Evolutionary conservation across 139 green algal species (phyloP), one percentile per base, ranked within the genome.

Genomic region (Spirogloea muscicola): DNA sequence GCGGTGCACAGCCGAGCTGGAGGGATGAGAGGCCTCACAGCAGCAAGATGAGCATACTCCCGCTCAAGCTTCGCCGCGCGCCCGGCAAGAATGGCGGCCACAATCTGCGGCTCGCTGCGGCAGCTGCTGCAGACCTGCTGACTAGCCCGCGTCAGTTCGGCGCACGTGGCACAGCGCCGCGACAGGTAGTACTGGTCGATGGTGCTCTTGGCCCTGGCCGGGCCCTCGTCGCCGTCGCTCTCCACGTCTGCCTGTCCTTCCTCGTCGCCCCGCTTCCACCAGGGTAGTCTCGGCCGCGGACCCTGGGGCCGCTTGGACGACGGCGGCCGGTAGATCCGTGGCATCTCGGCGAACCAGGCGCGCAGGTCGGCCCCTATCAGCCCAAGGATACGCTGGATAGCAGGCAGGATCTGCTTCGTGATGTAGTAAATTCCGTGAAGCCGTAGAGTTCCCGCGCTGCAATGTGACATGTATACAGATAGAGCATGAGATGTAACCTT

Each of bases 381-480:
- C 6, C 79, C 85, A n/a, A 98, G 63, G 25, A 94, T 75, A 31
- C 94, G 84, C 49, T 96, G 88, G 61, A 98, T 66, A 0, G 94
- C 87, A 7, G 94, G 93, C 9, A 96, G 87, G 76, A 99, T 96
- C 74, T 91, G 87, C 61, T 93, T 94, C 18, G 82, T 90, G 82
- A 97, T 95, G 88, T 99, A 99, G 87, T 99, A 99, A 1, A 60
- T 41, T 3, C 68, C 89, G 75, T 98, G 77, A 13, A 98, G 83
- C 3, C 90, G 84, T 66, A 96, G 76, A 10, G 42, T n/a, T n/a
- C n/a, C n/a, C n/a, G n/a, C n/a, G n/a, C n/a, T n/a, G n/a, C n/a
- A n/a, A n/a, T n/a, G n/a, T n/a, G n/a, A n/a, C n/a, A n/a, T n/a
- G n/a, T n/a, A n/a, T n/a, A n/a, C n/a, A n/a, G n/a, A n/a, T n/a